Base-by-base conservation (phyloP, 208 protist genomes). In the Acanthamoeba triangularis region DNA sequence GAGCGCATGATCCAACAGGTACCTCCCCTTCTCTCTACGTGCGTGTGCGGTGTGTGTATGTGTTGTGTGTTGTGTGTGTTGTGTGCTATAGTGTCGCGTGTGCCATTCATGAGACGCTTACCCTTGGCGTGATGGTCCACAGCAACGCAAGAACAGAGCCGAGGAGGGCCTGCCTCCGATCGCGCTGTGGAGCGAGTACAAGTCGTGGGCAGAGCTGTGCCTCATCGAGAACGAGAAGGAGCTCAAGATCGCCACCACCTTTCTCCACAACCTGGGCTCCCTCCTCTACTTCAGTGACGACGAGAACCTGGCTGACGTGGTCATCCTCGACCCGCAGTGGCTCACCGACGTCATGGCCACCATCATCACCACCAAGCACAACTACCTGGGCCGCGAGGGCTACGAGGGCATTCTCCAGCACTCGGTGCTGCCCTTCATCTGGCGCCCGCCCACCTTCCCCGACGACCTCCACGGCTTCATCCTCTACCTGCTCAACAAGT, bases 351-450 rank as follows among this genome's bases (percentile, higher is more conserved):
- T 94, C 30, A 94, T 94, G 90, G 35, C 47, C 20, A 94, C 65
- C 30, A 80, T 94, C 72, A 94, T 94, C 33, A 94, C 90, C 10
- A 94, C 90, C 47, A 94, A 94, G 67, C 90, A 94, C 52, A 94
- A 94, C 54, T 94, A 84, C 54, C 47, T 52, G 3, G 54, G 54
- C 16, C 41, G 54, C 20, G 84, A 91, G 59, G 84, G 84, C 41
- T 91, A 69, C 59, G 90, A 94, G 30, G 90, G 90, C 20, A 82
- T 94, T 25, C 90, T 94, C 35, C 90, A 94, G 35, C 90, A 94
- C 72, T 78, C 90, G 23, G 59, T 82, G 41, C 90, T 94, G 47
- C 72, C 90, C 0, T 80, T 84, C 30, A 94, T 94, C 47, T 94
- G 90, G 90, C 90, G 90, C 18, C 41, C 59, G 67, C 90, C 90